These are phyloP conservation scores for Mycosphaerella arachidis DNA, from an alignment of 2,329 filamentous ascomycete genomes.

Conservation along the genomic window DNA sequence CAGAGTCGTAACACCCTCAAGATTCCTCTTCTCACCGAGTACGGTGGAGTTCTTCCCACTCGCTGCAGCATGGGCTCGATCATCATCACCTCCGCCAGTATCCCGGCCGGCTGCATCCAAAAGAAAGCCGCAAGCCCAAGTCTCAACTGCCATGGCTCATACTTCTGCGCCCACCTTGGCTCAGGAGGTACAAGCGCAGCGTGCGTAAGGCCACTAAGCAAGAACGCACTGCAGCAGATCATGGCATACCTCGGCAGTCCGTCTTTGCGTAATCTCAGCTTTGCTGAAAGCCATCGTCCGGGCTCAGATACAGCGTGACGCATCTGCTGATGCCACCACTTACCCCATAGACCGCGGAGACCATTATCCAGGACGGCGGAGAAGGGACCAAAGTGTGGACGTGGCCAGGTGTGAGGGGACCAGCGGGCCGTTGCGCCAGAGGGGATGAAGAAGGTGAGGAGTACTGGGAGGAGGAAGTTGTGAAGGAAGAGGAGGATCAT, in stretches of 20 bases:
- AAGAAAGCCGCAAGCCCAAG: slow-evolving; percentile 24
- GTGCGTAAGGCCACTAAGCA: slow-evolving; percentile 28
- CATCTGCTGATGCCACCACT: slow-evolving; percentile 34
- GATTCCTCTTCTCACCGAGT: neutral
- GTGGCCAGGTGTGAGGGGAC: slow-evolving; percentile 29
- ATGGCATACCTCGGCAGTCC: slow-evolving; percentile 22
- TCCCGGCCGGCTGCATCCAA: slow-evolving; percentile 27
- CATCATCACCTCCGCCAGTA: slow-evolving; percentile 22
- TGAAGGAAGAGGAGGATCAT: slow-evolving; percentile 27
- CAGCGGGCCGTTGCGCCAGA: slow-evolving; percentile 16
- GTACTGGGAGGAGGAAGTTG: slow-evolving; percentile 21
- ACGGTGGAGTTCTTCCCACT: neutral
- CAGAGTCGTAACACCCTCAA: slow-evolving; percentile 5
- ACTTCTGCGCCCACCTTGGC: slow-evolving; percentile 16
- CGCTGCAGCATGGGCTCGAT: slow-evolving; percentile 4
- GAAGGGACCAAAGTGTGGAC: slow-evolving; percentile 27
- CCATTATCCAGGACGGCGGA: slow-evolving; percentile 19
- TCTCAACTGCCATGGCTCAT: slow-evolving; percentile 13
- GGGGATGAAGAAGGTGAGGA: slow-evolving; percentile 16
- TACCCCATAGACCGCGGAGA: slow-evolving; percentile 29
- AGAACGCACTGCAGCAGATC: slow-evolving; percentile 24
- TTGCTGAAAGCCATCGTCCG: slow-evolving; percentile 23
- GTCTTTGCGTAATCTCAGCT: slow-evolving; percentile 10
- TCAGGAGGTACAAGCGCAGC: slow-evolving; percentile 30
- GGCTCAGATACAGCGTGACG: slow-evolving; percentile 23